Evolutionary conservation across 1,139 yeast genomes (phyloP), one percentile per base, ranked within the genome.

Genomic region (Taphrina betulina): DNA sequence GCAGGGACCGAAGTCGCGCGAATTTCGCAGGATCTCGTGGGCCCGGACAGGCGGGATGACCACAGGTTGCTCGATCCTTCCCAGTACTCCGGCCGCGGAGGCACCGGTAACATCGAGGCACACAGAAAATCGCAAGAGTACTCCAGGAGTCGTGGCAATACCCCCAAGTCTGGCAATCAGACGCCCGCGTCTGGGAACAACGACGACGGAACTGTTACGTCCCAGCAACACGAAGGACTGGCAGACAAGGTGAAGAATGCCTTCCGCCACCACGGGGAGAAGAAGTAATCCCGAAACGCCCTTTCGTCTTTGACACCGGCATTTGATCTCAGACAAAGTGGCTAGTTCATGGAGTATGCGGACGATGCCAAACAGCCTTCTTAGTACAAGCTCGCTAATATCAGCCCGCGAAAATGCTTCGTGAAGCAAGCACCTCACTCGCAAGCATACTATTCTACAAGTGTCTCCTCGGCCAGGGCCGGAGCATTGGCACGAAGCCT

Each of bases 1-100:
- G 16, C n/a, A 22, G 52, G 52, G 2, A 42, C 52, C 12, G 29
- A 35, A 19, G 52, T 45, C 12, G 52, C 52, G 8, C 52, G 52
- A n/a, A 45, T 45, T 14, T 26, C 42, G n/a, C 52, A 45, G 24
- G 52, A 45, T 19, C 35, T 45, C 5, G 42, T 20, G n/a, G 43
- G 43, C 7, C 24, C 43, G 16, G 43, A 45, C 20, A 24, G 52
- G 2, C 41, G 16, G 5, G 52, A 34, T 14, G 48, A 43, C 16
- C 48, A 43, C 14, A 29, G 48, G 12, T 23, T 43, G 17, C 38
- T 43, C 26, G 48, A 31, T 4, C 17, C 48, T 3, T 12, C 48
- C 20, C 48, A 43, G 19, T 43, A 43, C 19, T 43, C 48, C 17
- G 48, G 48, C 12, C 24, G 48, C 10, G 48, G 48, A 5, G 48